Evolutionary conservation across 805 yeast species (phyloP).

Genomic region (Isabelozyma heimii): DNA sequence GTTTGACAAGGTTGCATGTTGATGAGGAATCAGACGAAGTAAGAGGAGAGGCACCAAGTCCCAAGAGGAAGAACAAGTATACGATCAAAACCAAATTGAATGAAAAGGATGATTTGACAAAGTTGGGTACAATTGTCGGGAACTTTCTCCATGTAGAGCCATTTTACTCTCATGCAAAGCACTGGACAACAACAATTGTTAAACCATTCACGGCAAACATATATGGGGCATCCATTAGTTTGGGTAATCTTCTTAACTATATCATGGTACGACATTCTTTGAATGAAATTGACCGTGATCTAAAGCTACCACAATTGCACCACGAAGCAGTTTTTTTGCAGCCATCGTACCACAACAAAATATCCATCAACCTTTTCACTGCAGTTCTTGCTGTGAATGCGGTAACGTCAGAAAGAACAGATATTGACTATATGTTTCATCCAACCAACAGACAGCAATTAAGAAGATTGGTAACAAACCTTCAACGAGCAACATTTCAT

Average conservation of each 20-base stretch:
- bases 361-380: conserved; percentile 61
- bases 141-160: conserved; percentile 61
- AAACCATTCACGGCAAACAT: conserved; percentile 44
- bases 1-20: conserved; percentile 58
- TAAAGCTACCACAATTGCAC: conserved; percentile 55
- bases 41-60: conserved; percentile 7
- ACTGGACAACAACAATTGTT: conserved; percentile 47
- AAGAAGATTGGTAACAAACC: conserved; percentile 54
- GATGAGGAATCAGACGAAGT: conserved; percentile 23
- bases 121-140: conserved; percentile 50
- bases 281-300: conserved; percentile 53
- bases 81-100: conserved; percentile 49
- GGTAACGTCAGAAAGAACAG: conserved; percentile 66
- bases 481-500: conserved; percentile 66
- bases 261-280: conserved; percentile 56
- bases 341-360: conserved; percentile 61
- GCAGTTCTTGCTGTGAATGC: conserved; percentile 72
- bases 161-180: conserved; percentile 44
- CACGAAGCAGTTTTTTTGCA: conserved; percentile 57
- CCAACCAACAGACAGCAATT: conserved; percentile 53
- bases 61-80: conserved; percentile 29
- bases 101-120: conserved; percentile 50
- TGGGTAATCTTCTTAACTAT: conserved; percentile 42
- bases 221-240: conserved; percentile 39
- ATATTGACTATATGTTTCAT: conserved; percentile 70